phyloP scores from a whole-genome alignment of 2,329 filamentous ascomycete species.

The Trichoderma sp. region DNA sequence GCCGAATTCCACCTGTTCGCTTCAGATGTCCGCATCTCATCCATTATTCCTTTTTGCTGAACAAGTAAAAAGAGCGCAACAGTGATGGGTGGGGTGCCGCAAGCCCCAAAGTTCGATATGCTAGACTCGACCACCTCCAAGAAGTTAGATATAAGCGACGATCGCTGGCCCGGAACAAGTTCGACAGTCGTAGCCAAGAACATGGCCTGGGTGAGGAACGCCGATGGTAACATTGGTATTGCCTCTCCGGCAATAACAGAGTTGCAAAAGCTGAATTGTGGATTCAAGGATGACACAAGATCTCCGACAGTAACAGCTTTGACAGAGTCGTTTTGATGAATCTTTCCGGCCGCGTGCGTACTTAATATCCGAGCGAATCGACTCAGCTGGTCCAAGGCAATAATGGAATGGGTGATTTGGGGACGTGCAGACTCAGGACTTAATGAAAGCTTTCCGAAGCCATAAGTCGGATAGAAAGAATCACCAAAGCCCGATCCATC shows the following conservation, averaged over 20 bases:
- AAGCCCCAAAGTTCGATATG: conserved; percentile 10
- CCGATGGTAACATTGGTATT: not conserved
- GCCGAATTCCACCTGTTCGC: conserved; percentile 8
- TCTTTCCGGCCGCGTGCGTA: not conserved
- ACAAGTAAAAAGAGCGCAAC: conserved; percentile 7
- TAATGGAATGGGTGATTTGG: not conserved
- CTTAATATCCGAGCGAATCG: conserved; percentile 12
- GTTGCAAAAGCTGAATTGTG: conserved; percentile 14
- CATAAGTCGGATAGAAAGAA: conserved; percentile 1
- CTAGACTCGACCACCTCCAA: conserved; percentile 10
- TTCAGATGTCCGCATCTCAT: conserved; percentile 12
- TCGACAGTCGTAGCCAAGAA: conserved; percentile 7
- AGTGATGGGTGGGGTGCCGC: not conserved
- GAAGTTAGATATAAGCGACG: conserved; percentile 12
- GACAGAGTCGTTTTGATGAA: not conserved
- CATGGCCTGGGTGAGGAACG: conserved; percentile 8
- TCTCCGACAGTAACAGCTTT: conserved; percentile 6
- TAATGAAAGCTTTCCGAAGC: not conserved
- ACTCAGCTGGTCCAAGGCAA: not conserved
- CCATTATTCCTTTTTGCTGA: conserved; percentile 2
- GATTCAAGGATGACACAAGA: conserved; percentile 2
- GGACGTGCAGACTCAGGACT: not conserved
- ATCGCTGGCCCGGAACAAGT: conserved; percentile 6
- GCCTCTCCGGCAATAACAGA: conserved; percentile 8
- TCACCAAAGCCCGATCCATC: not conserved